Evolutionary conservation across 2,329 filamentous ascomycete species (phyloP).

Genomic region (Cylindrodendrum hubeiense): DNA sequence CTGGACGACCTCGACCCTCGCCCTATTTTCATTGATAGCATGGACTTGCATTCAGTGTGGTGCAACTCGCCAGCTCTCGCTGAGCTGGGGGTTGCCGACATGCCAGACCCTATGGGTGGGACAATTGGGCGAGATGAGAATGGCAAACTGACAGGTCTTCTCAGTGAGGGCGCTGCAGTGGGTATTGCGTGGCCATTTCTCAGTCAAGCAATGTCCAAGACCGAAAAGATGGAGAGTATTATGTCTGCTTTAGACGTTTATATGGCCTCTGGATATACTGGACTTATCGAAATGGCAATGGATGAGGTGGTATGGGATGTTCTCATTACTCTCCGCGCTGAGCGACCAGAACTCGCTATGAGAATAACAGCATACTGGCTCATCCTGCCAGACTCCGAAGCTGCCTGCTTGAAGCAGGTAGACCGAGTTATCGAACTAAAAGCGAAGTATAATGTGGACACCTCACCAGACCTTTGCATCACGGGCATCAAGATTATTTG

Average conservation of each 20-base stretch:
- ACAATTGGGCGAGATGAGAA: slow-evolving; percentile 54
- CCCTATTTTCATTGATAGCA: slow-evolving; percentile 59
- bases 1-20: slow-evolving; percentile 58
- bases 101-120: slow-evolving; percentile 56
- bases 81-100: slow-evolving; percentile 53
- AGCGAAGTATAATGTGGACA: slow-evolving; percentile 47
- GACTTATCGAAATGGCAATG: slow-evolving; percentile 62
- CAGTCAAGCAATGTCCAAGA: slow-evolving; percentile 49
- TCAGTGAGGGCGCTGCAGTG: slow-evolving; percentile 56
- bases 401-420: slow-evolving; percentile 52
- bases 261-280: slow-evolving; percentile 56
- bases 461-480: slow-evolving; percentile 56
- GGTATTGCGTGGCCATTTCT: slow-evolving; percentile 58
- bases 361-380: slow-evolving; percentile 60
- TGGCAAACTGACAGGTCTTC: slow-evolving; percentile 55
- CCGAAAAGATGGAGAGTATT: slow-evolving; percentile 54
- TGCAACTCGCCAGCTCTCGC: slow-evolving; percentile 58
- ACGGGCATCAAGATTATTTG: slow-evolving; percentile 72
- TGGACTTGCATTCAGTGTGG: slow-evolving; percentile 59
- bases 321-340: slow-evolving; percentile 45
- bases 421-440: slow-evolving; percentile 53
- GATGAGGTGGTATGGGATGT: slow-evolving; percentile 58
- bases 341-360: slow-evolving; percentile 48
- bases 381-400: slow-evolving; percentile 51
- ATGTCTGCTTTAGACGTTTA: slow-evolving; percentile 54